Evolutionary conservation across 352 stramenopile species (phyloP).

Genomic region (Globisporangium mamillatum): DNA sequence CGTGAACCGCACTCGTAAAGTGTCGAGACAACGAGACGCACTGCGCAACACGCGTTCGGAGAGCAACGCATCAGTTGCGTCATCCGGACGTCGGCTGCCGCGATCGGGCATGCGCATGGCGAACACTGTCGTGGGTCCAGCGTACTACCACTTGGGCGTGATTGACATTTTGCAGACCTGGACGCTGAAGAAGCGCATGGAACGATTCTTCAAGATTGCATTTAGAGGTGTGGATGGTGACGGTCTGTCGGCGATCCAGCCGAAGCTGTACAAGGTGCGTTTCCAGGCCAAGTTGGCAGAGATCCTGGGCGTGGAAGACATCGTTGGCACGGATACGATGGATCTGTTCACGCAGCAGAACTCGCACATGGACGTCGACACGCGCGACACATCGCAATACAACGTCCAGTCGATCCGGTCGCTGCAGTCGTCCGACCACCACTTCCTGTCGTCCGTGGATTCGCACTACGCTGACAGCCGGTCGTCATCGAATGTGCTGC

Average conservation of each 20-base stretch:
- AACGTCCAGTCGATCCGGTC: slow-evolving; percentile 71
- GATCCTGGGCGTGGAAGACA: slow-evolving; percentile 78
- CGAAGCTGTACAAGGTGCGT: slow-evolving; percentile 79
- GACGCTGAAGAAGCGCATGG: slow-evolving; percentile 84
- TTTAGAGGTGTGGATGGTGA: slow-evolving; percentile 79
- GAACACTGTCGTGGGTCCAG: slow-evolving; percentile 84
- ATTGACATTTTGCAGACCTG: slow-evolving; percentile 92
- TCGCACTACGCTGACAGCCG: slow-evolving; percentile 62
- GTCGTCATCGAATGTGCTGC: slow-evolving; percentile 41
- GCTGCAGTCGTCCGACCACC: slow-evolving; percentile 61
- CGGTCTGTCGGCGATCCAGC: slow-evolving; percentile 80
- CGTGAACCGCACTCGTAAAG: slow-evolving; percentile 41
- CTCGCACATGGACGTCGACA: slow-evolving; percentile 87
- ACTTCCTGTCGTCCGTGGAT: slow-evolving; percentile 53
- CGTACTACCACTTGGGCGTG: slow-evolving; percentile 88
- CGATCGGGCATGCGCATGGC: slow-evolving; percentile 81
- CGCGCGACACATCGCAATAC: slow-evolving; percentile 48
- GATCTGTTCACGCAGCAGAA: slow-evolving; percentile 81
- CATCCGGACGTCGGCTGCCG: slow-evolving; percentile 63
- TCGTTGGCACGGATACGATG: slow-evolving; percentile 39
- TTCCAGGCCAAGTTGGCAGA: slow-evolving; percentile 88
- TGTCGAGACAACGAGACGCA: slow-evolving; percentile 45
- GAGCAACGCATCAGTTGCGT: slow-evolving; percentile 66
- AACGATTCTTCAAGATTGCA: slow-evolving; percentile 87
- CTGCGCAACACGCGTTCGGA: slow-evolving; percentile 39